These are phyloP conservation scores for Uronychia binucleata DNA, from an alignment of 73 alveolate genomes.

Conservation along the genomic window DNA sequence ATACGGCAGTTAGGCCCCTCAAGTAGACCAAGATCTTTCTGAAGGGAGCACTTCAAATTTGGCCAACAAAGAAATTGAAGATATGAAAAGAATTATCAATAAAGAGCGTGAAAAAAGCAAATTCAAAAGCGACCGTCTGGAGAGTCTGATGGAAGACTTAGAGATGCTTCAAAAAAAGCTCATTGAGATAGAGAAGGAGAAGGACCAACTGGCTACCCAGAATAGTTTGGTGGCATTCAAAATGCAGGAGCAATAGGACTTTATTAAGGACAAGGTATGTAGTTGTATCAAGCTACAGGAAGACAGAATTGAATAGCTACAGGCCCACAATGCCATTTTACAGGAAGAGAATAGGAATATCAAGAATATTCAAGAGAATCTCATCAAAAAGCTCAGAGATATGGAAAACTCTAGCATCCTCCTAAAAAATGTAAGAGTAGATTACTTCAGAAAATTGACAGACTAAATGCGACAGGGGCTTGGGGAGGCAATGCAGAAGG, in stretches of 20 bases:
- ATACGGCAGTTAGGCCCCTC: not conserved
- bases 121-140: conserved; percentile 22
- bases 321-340: conserved; percentile 1
- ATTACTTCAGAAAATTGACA: not conserved
- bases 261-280: conserved; percentile 25
- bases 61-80: conserved; percentile 5
- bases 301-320: conserved; percentile 30
- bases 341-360: conserved; percentile 23
- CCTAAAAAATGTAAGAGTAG: not conserved
- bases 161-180: conserved; percentile 31
- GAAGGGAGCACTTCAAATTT: conserved; percentile 4
- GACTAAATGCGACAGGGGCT: too few relatives aligned
- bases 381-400: conserved; percentile 2
- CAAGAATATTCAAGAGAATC: conserved; percentile 23
- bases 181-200: conserved; percentile 16
- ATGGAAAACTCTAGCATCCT: not conserved
- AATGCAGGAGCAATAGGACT: conserved; percentile 28
- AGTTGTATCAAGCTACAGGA: not conserved
- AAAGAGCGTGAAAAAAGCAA: conserved; percentile 50
- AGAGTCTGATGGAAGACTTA: conserved; percentile 12
- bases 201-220: conserved; percentile 16
- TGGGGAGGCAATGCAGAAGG: too few relatives aligned
- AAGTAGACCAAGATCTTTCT: conserved; percentile 3
- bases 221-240: conserved; percentile 13
- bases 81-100: conserved; percentile 17